A percentile compares a stretch with the other conserved stretches of the same genome.
Conservation (phyloP, 164 flowering plant species). For the Chimonanthus praecox region DNA sequence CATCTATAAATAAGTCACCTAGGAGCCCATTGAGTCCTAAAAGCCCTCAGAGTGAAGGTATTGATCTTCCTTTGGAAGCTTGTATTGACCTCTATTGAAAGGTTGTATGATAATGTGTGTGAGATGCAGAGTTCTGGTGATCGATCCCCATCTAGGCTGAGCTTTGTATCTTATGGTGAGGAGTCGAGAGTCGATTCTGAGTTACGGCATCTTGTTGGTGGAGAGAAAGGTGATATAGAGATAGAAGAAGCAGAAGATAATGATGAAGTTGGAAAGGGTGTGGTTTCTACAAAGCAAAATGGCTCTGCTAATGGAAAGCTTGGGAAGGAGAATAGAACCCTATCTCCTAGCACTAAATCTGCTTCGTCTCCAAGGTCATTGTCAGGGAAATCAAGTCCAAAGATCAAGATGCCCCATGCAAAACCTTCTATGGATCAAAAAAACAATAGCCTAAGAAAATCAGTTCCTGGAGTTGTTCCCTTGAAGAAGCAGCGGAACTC, state of each 20-base stretch:
- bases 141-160: constrained; percentile 66
- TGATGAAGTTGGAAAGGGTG: constrained; percentile 29
- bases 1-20: constrained; percentile 23
- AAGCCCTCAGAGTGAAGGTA: constrained; percentile 24
- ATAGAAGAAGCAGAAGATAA: constrained; percentile 42
- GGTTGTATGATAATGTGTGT: constrained; percentile 72
- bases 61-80: constrained; percentile 27
- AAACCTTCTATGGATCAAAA: constrained; percentile 43
- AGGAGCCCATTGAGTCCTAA: constrained; percentile 29
- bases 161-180: constrained; percentile 70
- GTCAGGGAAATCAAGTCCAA: constrained; percentile 41
- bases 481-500: constrained; percentile 41
- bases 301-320: constrained; percentile 21
- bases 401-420: constrained; percentile 32
- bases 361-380: constrained; percentile 33
- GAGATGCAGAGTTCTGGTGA: constrained; percentile 84
- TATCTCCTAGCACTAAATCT: constrained; percentile 30
- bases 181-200: constrained; percentile 89
- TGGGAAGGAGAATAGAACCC: constrained; percentile 25
- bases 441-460: constrained; percentile 29
- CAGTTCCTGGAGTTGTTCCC: constrained; percentile 20
- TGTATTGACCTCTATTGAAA: constrained; percentile 65
- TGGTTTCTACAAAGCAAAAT: constrained; percentile 39
- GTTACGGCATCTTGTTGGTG: constrained; percentile 77
- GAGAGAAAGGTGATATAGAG: constrained; percentile 65